Evolutionary conservation across 2,329 filamentous ascomycete genomes (phyloP), one percentile per base, ranked within the genome.

Genomic region (Hypoxylon rubiginosum): DNA sequence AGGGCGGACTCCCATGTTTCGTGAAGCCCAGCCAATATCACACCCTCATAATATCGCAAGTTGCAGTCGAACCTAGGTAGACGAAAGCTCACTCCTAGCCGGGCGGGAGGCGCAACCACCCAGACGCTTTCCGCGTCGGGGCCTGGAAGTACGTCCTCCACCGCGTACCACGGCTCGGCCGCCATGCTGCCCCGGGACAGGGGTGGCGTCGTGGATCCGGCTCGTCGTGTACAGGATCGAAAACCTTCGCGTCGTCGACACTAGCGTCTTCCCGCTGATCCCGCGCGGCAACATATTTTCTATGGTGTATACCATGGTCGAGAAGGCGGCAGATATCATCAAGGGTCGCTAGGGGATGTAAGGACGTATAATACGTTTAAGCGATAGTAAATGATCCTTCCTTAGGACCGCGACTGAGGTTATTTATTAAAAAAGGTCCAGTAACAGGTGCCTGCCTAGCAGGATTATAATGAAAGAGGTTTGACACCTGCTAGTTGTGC

Each of bases 1-100:
- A 88, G 57, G 87, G 82, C 1, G 88, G 88, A 0, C 73, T 91
- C 64, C 87, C 86, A 4, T 82, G 82, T 55, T 73, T 73, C 59
- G 78, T 84, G 11, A 77, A 70, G 39, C 39, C 53, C 4, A 64
- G 51, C n/a, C 45, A 39, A 13, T 19, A 11, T 41, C 32, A 43
- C 13, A 4, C 8, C 4, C 5, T 41, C 19, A 28, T 36, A 26
- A 34, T 19, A 34, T 21, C 24, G 26, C 32, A 30, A 30, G 8
- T 30, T 7, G 5, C 28, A 13, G 32, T 34, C 10, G 10, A 34
- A 9, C 32, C 32, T 13, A 15, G 32, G 13, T 11, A 34, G 32
- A 13, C 32, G 8, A 11, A 2, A 15, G 32, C 8, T 13, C 32
- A 30, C 28, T 5, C 2, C 8, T 30, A 30, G 28, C 32, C 32